Conservation (phyloP, 2,329 filamentous ascomycete genomes). For the Bretziella fagacearum region DNA sequence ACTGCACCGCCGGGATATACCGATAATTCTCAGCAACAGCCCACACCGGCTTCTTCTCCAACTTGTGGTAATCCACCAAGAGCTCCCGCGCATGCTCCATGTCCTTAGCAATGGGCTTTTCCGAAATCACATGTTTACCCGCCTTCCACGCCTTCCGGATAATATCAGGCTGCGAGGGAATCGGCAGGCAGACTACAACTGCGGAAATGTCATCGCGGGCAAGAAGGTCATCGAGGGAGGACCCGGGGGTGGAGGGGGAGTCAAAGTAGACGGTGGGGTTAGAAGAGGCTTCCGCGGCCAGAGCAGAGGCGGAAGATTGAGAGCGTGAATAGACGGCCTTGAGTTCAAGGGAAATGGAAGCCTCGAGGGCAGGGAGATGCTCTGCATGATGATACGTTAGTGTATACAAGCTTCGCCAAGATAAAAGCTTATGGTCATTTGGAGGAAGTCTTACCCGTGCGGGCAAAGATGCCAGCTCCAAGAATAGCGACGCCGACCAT, state of each 20-base stretch:
- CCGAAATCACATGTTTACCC: constrained; percentile 52
- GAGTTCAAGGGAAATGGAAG: constrained; percentile 32
- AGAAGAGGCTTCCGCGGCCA: constrained; percentile 1
- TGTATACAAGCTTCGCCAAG: background rate
- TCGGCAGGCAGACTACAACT: constrained; percentile 45
- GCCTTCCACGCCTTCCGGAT: constrained; percentile 43
- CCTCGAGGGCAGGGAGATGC: constrained; percentile 38
- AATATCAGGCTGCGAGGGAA: constrained; percentile 39
- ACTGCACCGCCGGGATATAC: constrained; percentile 38
- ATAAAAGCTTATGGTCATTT: background rate
- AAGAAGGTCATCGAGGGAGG: constrained; percentile 34
- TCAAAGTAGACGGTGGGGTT: constrained; percentile 13
- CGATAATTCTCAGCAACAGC: constrained; percentile 59
- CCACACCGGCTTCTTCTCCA: constrained; percentile 26
- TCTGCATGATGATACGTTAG: constrained; percentile 15
- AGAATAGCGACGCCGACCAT: constrained; percentile 39
- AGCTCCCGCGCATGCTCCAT: constrained; percentile 28
- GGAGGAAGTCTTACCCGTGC: constrained; percentile 27
- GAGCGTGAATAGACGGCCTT: constrained; percentile 52
- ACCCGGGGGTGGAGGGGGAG: constrained; percentile 24
- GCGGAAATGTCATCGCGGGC: constrained; percentile 35
- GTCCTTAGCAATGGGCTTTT: constrained; percentile 52
- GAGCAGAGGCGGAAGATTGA: constrained; percentile 33
- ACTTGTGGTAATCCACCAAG: constrained; percentile 22
- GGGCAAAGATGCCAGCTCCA: constrained; percentile 45